A percentile compares a stretch with the other conserved stretches of the same genome.
These are phyloP conservation scores for Cystobasidium pallidum DNA, from an alignment of 1,284 basidiomycete species.

Conservation along the genomic window DNA sequence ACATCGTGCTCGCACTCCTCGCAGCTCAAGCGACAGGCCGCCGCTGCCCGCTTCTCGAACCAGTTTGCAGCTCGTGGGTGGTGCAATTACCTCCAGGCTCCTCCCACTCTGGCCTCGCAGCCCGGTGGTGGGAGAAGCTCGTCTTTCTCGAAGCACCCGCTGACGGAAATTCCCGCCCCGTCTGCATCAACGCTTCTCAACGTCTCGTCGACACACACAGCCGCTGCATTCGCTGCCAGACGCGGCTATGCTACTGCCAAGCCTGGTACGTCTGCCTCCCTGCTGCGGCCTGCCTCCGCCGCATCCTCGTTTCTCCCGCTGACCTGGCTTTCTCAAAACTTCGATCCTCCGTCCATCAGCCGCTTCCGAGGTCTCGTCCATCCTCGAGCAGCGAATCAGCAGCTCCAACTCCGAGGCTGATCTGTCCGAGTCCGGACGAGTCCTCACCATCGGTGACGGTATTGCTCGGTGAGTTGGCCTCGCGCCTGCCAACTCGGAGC, in stretches of 20 bases:
- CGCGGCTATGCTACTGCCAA: slow-evolving; percentile 93
- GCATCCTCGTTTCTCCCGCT: slow-evolving; percentile 24
- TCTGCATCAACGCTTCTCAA: neutral
- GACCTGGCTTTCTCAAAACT: slow-evolving; percentile 30
- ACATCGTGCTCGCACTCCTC: neutral
- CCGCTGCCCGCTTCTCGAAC: slow-evolving; percentile 18
- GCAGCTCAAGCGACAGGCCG: slow-evolving; percentile 39
- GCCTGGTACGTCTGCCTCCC: slow-evolving; percentile 70
- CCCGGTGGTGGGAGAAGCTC: neutral
- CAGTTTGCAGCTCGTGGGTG: slow-evolving; percentile 5
- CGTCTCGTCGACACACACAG: slow-evolving; percentile 14
- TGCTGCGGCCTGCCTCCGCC: neutral
- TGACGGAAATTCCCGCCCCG: slow-evolving; percentile 32
- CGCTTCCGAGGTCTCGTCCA: slow-evolving; percentile 97
- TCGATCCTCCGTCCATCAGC: slow-evolving; percentile 61
- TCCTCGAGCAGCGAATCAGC: slow-evolving; percentile 97
- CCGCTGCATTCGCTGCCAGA: slow-evolving; percentile 46
- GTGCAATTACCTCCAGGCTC: no score
- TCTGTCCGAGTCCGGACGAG: slow-evolving; percentile 92
- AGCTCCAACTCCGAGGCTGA: slow-evolving; percentile 87
- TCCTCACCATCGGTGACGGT: slow-evolving; percentile 99
- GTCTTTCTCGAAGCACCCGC: neutral
- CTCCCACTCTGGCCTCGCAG: neutral
- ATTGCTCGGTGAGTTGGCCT: slow-evolving; percentile 67
- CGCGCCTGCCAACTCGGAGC: neutral